These are phyloP conservation scores for Clonostachys rosea DNA, from an alignment of 2,329 filamentous ascomycete genomes.

Conservation along the genomic window DNA sequence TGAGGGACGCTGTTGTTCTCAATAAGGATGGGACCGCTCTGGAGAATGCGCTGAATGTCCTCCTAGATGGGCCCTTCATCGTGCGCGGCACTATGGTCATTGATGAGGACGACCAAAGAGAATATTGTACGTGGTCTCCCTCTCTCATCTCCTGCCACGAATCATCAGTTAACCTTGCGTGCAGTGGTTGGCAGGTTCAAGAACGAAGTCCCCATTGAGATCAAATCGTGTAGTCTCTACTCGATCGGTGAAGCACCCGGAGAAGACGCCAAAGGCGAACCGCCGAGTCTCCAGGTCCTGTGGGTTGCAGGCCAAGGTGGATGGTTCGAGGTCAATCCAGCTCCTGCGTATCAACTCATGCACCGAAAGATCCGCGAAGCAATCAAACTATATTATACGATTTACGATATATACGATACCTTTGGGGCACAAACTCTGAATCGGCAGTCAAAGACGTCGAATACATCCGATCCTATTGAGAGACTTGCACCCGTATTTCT, in stretches of 20 bases:
- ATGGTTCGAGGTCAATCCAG: slow-evolving; percentile 64
- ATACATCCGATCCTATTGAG: slow-evolving; percentile 18
- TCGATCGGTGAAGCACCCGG: neutral
- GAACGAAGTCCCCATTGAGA: neutral
- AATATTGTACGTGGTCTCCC: slow-evolving; percentile 9
- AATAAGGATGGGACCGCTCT: slow-evolving; percentile 45
- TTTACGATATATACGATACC: slow-evolving; percentile 50
- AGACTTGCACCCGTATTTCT: slow-evolving; percentile 23
- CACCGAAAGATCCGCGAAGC: slow-evolving; percentile 59
- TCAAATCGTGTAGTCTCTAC: neutral
- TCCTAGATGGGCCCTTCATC: slow-evolving; percentile 53
- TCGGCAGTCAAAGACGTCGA: slow-evolving; percentile 14
- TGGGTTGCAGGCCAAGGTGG: slow-evolving; percentile 47
- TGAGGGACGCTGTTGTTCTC: slow-evolving; percentile 58
- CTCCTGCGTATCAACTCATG: slow-evolving; percentile 48
- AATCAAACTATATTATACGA: slow-evolving; percentile 57
- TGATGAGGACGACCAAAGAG: slow-evolving; percentile 32
- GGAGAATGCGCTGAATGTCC: slow-evolving; percentile 57
- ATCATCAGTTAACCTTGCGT: neutral
- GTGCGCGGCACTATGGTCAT: slow-evolving; percentile 56
- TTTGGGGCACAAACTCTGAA: slow-evolving; percentile 5
- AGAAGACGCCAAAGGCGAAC: neutral
- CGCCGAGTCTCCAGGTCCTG: neutral
- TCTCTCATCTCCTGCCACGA: neutral
- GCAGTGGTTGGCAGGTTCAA: neutral